Evolutionary conservation across 345 rosid species (phyloP).

Genomic region (Ricinus communis): DNA sequence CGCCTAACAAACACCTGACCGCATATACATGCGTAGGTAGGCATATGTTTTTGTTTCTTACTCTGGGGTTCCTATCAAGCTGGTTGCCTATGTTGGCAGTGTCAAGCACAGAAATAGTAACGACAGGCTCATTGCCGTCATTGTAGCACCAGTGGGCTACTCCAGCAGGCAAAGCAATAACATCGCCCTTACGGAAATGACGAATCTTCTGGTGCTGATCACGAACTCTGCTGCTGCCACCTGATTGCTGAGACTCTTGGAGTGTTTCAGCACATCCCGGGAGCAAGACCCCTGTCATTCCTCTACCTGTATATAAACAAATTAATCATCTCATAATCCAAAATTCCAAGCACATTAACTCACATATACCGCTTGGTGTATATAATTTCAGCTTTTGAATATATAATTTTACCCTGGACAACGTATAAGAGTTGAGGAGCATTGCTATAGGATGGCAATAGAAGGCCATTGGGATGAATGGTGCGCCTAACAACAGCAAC

Average conservation of each 20-base stretch:
- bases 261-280: conserved; percentile 77
- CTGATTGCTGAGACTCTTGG: conserved; percentile 32
- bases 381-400: too few species aligned
- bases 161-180: conserved; percentile 36
- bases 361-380: too few species aligned
- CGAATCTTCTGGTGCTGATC: conserved; percentile 43
- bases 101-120: conserved; percentile 27
- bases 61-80: conserved; percentile 47
- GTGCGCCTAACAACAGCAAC: conserved; percentile 40
- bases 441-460: conserved; percentile 47
- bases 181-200: conserved; percentile 32
- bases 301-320: conserved; percentile 33
- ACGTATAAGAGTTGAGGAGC: conserved; percentile 49
- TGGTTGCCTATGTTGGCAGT: conserved; percentile 32
- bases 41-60: conserved; percentile 17
- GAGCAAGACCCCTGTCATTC: conserved; percentile 39
- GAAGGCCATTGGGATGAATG: conserved; percentile 53
- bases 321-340: too few species aligned
- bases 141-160: conserved; percentile 39
- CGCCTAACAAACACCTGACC: neutral
- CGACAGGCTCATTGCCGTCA: conserved; percentile 35
- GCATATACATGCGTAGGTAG: neutral
- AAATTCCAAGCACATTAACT: too few species aligned
- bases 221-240: conserved; percentile 23
- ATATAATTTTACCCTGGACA: conserved; percentile 35